A percentile compares a stretch with the other conserved stretches of the same genome.
phyloP scores from a whole-genome alignment of 768 basidiomycete species.

The Lactarius tabidus region DNA sequence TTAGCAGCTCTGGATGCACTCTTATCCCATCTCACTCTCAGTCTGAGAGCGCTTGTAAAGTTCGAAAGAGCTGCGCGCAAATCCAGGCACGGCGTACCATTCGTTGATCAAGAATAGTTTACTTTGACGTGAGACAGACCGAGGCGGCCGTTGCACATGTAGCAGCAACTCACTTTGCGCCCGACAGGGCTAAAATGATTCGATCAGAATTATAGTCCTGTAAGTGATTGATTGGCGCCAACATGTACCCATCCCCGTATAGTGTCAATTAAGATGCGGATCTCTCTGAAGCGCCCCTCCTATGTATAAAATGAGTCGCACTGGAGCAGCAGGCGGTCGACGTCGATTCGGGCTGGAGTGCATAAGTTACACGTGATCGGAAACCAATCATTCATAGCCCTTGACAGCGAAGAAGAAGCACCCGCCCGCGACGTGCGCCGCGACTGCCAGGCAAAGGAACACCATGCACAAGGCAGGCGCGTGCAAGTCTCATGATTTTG shows the following conservation, averaged over 20 bases:
- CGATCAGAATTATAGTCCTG: slow-evolving; percentile 12
- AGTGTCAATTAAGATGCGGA: background rate
- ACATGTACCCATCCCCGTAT: background rate
- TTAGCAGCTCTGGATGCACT: background rate
- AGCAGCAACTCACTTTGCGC: slow-evolving; percentile 4
- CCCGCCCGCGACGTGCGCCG: background rate
- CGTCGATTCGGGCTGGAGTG: background rate
- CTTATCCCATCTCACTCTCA: background rate
- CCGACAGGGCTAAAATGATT: background rate
- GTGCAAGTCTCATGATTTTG: slow-evolving; percentile 14
- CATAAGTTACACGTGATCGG: background rate
- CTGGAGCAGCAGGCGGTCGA: background rate
- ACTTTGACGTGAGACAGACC: background rate
- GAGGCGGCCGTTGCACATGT: background rate
- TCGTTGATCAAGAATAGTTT: background rate
- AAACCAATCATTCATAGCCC: background rate
- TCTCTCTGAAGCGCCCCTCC: background rate
- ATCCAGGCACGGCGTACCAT: background rate
- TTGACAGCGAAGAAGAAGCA: background rate
- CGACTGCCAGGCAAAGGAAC: background rate
- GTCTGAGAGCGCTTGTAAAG: background rate
- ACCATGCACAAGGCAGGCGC: slow-evolving; percentile 13
- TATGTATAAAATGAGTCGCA: background rate
- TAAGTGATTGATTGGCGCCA: slow-evolving; percentile 7
- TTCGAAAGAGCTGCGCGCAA: background rate